Conservation (phyloP, 805 yeast species). For the Pichia cephalocereana region DNA sequence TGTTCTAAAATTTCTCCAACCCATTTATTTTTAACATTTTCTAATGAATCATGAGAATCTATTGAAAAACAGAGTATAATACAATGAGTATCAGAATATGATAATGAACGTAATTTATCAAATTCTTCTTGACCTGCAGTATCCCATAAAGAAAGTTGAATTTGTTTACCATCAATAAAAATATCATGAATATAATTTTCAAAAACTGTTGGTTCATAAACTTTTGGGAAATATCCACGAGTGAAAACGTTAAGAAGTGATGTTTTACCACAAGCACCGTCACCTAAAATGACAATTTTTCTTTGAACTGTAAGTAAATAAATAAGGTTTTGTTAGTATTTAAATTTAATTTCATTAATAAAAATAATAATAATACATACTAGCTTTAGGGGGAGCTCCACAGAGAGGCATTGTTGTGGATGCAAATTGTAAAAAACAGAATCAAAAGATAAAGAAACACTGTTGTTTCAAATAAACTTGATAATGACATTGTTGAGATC, state of each 20-base stretch:
- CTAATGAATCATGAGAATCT: constrained; percentile 89
- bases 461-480: too few species aligned
- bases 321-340: constrained; percentile 3
- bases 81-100: constrained; percentile 93
- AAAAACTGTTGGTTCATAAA: constrained; percentile 95
- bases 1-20: constrained; percentile 95
- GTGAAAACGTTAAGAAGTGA: constrained; percentile 92
- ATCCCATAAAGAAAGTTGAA: constrained; percentile 92
- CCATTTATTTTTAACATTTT: constrained; percentile 94
- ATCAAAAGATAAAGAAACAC: too few species aligned
- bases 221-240: constrained; percentile 95
- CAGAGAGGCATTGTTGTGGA: constrained; percentile 31
- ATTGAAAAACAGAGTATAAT: constrained; percentile 94
- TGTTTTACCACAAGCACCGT: constrained; percentile 98
- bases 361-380: constrained; percentile 14
- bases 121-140: constrained; percentile 99
- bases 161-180: constrained; percentile 87
- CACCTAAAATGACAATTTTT: constrained; percentile 90
- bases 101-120: constrained; percentile 83
- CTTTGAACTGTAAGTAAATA: constrained; percentile 49
- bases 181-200: constrained; percentile 97
- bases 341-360: background rate
- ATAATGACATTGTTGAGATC: too few species aligned
- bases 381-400: constrained; percentile 36
- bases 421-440: too few species aligned